Base-by-base conservation (phyloP, 345 rosid genomes). In the Laguncularia racemosa region DNA sequence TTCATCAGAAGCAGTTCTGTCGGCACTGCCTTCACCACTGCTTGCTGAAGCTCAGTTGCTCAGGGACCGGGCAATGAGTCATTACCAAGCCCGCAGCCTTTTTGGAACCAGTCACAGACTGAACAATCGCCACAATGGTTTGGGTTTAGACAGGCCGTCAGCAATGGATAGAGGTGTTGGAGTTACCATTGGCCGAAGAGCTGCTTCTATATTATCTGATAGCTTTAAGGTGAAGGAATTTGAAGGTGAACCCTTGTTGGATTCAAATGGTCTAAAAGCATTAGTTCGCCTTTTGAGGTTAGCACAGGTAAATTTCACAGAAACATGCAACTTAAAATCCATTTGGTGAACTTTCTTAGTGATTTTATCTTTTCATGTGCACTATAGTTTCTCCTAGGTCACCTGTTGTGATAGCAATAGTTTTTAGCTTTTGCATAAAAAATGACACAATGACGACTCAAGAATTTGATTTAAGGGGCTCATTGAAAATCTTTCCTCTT, bases 1-100 rank as follows among this genome's bases (percentile, higher is more conserved):
- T 56, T 92, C 95, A 62, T 89, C 98, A 57, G 96, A 92, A 71
- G 96, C 95, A 55, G 98, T 84, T 60, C 64, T 92, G 68, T 86
- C 98, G 51, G 96, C 93, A 38, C 70, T 92, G 66, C 97, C 98
- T 62, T 84, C 93, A 53, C 88, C 93, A 55, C 80, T 92, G 62
- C 82, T 92, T 62, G 96, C 96, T n/a, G 96, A 92, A 81, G 98
- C 93, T 20, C 98, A 89, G 68, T 80, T 89, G 91, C 85, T 92
- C 46, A 80, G 98, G 70, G 96, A 92, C 72, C 75, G 98, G 57
- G 97, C 97, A 68, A 83, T 80, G 97, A 92, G 98, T 83, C 98
- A 92, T 71, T 89, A 88, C 76, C 93, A 84, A 67, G 96, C 97
- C 57, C 95, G 83, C 17, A 88, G 95, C 70, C 81, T 88, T 61